Base-by-base conservation (phyloP, 441 rosid genomes). In the Geranium incanum region DNA sequence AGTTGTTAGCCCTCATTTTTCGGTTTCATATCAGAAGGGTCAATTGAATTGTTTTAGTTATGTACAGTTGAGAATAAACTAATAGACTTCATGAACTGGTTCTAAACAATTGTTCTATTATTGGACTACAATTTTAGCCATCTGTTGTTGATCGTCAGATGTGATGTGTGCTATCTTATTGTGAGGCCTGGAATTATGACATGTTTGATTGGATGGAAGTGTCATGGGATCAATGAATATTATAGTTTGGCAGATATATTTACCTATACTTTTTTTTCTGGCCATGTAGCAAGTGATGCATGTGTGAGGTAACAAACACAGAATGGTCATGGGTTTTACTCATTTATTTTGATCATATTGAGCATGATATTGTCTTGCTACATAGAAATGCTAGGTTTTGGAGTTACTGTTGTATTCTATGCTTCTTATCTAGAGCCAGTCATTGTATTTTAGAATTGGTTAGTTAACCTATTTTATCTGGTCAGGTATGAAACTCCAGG, bases 401-500 rank as follows among this genome's bases (percentile, higher is more conserved):
- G 43, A 63, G 5, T 65, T 23, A 70, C 50, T 37, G 38, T 39
- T 55, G 66, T 16, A 43, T 66, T 16, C 66, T 69, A 11, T 41
- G 36, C 59, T 59, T 19, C 28, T 62, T 60, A 3, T 45, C 48
- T 12, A 50, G n/a, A 62, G 62, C 38, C 64, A 60, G 28, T n/a
- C 19, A 1, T 9, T 38, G 0, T 64, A 48, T 45, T 64, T 66
- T 71, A 36, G 8, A 59, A 36, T 28, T 48, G 15, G 15, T 59
- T 15, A 33, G 69, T 21, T 66, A 67, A 68, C 74, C 45, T 70
- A 33, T 3, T 68, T 77, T 65, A 1, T 72, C 13, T 86, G 68
- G 70, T 75, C 90, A 90, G 95, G 90, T 80, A 82, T 76, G 93
- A 84, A 74, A 77, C 57, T 74, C 81, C 82, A 7, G 88, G 81